phyloP scores from a whole-genome alignment of 2,329 filamentous ascomycete species.

The Colletotrichum sp. region DNA sequence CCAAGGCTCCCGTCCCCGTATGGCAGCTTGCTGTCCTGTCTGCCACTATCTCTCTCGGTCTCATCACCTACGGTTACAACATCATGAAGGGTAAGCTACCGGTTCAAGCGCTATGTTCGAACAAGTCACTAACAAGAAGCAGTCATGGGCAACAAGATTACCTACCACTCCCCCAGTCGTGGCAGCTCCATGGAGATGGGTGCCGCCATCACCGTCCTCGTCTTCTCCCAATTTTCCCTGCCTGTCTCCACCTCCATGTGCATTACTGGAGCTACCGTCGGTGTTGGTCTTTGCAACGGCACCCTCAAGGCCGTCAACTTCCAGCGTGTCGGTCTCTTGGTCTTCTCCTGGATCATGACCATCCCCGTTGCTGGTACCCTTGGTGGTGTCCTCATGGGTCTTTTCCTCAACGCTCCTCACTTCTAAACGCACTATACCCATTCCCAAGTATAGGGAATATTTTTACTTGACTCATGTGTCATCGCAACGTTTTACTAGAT shows the following conservation, averaged over 20 bases:
- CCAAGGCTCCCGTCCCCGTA: constrained; percentile 71
- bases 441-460: not conserved
- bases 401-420: constrained; percentile 43
- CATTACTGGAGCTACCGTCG: constrained; percentile 80
- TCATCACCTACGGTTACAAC: constrained; percentile 81
- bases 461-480: not conserved
- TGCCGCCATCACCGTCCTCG: constrained; percentile 75
- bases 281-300: constrained; percentile 80
- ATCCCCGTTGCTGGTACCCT: constrained; percentile 47
- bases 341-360: constrained; percentile 69
- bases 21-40: constrained; percentile 80
- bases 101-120: not conserved
- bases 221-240: constrained; percentile 78
- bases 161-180: constrained; percentile 65
- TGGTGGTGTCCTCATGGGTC: constrained; percentile 44
- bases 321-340: constrained; percentile 71
- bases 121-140: constrained; percentile 22
- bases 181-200: constrained; percentile 81
- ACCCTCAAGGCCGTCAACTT: constrained; percentile 76
- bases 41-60: constrained; percentile 66
- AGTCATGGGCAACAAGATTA: constrained; percentile 85
- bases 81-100: constrained; percentile 74
- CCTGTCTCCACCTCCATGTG: constrained; percentile 82
- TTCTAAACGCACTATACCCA: constrained; percentile 6
- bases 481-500: not conserved